These are phyloP conservation scores for Lactarius quietus DNA, from an alignment of 768 basidiomycete species.

Conservation along the genomic window DNA sequence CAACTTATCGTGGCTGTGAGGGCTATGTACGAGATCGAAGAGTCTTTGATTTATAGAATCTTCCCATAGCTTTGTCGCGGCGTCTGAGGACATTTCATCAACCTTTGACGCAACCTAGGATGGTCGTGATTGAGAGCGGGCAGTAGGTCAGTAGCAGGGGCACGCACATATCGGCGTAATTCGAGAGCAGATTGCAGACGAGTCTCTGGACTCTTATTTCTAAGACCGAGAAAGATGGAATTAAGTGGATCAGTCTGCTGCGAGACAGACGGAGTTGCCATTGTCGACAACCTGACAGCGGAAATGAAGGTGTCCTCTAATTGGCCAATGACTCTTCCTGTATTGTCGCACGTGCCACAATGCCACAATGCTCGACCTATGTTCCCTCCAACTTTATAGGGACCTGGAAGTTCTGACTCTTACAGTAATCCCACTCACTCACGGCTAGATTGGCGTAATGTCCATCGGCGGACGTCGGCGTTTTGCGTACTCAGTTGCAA, in stretches of 20 bases:
- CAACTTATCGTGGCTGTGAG: constrained; percentile 71
- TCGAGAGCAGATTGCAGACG: constrained; percentile 68
- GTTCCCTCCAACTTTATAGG: too few relatives aligned
- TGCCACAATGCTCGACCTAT: too few relatives aligned
- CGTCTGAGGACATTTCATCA: constrained; percentile 78
- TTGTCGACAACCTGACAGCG: constrained; percentile 31
- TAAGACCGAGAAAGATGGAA: constrained; percentile 64
- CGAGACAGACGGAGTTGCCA: constrained; percentile 59
- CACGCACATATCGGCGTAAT: constrained; percentile 67
- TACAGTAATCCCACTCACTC: not conserved
- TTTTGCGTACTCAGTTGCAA: too few relatives aligned
- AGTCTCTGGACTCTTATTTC: constrained; percentile 58
- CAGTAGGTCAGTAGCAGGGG: not conserved
- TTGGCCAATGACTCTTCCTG: not conserved
- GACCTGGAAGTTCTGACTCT: too few relatives aligned
- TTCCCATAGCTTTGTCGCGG: constrained; percentile 80
- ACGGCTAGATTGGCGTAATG: not conserved
- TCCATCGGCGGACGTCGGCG: not conserved
- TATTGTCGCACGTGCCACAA: not conserved
- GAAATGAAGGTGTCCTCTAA: not conserved
- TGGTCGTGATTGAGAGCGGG: constrained; percentile 12
- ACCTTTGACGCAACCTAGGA: constrained; percentile 65
- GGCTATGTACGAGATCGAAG: constrained; percentile 81
- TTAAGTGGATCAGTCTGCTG: constrained; percentile 59
- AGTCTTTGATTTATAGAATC: constrained; percentile 75